These are phyloP conservation scores for Tranzscheliella williamsii DNA, from an alignment of 1,284 basidiomycete genomes.

Conservation along the genomic window DNA sequence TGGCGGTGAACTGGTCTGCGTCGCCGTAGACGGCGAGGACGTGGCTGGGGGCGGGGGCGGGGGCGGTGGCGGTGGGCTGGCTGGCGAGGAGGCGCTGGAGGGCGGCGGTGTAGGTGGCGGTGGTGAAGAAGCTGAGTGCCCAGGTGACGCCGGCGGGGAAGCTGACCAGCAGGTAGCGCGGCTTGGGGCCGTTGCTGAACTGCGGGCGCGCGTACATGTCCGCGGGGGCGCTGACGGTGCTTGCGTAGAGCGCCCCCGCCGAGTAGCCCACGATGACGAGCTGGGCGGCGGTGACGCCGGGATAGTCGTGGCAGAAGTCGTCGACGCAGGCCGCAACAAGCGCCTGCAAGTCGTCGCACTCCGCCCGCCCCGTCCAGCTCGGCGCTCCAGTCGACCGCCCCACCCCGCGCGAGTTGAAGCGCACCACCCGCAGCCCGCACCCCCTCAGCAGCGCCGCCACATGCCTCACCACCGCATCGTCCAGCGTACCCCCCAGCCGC, in stretches of 20 bases:
- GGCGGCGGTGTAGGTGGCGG: conserved; percentile 7
- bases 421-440: conserved; percentile 19
- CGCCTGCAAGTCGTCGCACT: conserved; percentile 37
- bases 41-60: conserved; percentile 7
- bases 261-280: conserved; percentile 28
- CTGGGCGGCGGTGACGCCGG: conserved; percentile 2
- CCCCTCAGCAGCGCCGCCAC: conserved; percentile 13
- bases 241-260: conserved; percentile 31
- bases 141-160: conserved; percentile 40
- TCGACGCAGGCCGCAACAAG: conserved; percentile 17
- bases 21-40: conserved; percentile 30
- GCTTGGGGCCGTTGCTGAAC: conserved; percentile 15
- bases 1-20: conserved; percentile 33
- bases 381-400: conserved; percentile 24
- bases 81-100: conserved; percentile 17
- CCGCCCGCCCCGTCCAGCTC: conserved; percentile 35
- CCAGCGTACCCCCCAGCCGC: conserved; percentile 31
- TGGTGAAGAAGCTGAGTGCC: conserved; percentile 37
- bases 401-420: conserved; percentile 42
- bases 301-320: conserved; percentile 24
- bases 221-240: conserved; percentile 5
- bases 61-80: background rate
- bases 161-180: conserved; percentile 32
- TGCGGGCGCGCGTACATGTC: conserved; percentile 14
- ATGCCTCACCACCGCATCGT: conserved; percentile 33